Percentiles rank a stretch among this genome's conserved stretches.
phyloP scores from a whole-genome alignment of 1,284 basidiomycete species.

The Cutaneotrichosporon dermatis region DNA sequence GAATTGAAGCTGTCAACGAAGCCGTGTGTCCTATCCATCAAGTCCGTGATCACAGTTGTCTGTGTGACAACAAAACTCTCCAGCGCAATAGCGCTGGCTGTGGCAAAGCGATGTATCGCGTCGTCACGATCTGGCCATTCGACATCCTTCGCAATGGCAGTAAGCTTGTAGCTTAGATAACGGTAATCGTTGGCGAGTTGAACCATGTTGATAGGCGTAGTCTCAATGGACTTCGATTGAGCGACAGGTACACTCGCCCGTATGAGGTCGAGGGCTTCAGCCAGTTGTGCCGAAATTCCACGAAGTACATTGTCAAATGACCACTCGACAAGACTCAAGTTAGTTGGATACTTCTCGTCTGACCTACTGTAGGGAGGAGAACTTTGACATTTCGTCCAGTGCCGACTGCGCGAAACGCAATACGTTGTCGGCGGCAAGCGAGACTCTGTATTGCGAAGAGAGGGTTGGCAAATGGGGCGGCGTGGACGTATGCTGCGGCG shows the following conservation, averaged over 20 bases:
- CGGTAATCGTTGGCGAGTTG: conserved; percentile 81
- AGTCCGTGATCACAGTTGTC: background rate
- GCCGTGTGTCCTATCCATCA: conserved; percentile 51
- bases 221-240: conserved; percentile 59
- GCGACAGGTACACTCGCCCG: conserved; percentile 63
- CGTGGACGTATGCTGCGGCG: no score
- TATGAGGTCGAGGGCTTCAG: conserved; percentile 10
- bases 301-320: background rate
- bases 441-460: conserved; percentile 28
- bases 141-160: conserved; percentile 43
- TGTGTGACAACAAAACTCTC: conserved; percentile 51
- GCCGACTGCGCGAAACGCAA: conserved; percentile 54
- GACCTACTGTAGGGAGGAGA: background rate
- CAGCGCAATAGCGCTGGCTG: conserved; percentile 63
- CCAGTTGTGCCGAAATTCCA: conserved; percentile 2
- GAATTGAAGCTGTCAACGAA: conserved; percentile 45
- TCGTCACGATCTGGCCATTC: conserved; percentile 54
- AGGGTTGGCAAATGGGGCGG: background rate
- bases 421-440: conserved; percentile 52
- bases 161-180: conserved; percentile 56
- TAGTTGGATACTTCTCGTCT: background rate
- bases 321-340: background rate
- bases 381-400: background rate
- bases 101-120: conserved; percentile 53
- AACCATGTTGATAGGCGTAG: conserved; percentile 62